Base-by-base conservation (phyloP, 208 protist species). In the Naegleria lovaniensis region DNA sequence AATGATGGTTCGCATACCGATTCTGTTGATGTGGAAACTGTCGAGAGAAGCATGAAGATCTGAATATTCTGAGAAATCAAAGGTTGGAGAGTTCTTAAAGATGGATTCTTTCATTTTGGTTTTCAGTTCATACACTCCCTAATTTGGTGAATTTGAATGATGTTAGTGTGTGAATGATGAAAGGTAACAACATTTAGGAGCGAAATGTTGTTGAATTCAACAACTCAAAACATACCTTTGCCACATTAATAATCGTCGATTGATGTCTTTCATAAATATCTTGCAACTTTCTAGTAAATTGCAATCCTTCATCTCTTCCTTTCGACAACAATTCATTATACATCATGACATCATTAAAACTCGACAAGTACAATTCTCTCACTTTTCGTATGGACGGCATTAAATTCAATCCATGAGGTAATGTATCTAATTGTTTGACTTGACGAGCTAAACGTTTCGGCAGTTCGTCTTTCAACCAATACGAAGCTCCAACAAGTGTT, bases 61-160 rank as follows among this genome's bases (percentile, higher is more conserved):
- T 67, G 55, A 4, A 67, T 67, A 67, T 67, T 38, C 39, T 6
- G 43, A 5, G 2, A 40, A 41, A 40, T 89, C 85, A 51, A 88
- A 6, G n/a, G 15, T 19, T n/a, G 13, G 13, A 25, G 6, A 55
- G 19, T 29, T 36, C 9, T 58, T 58, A 22, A 39, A 88, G 5
- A 88, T 39, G 19, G 85, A 39, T 5, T 88, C 36, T n/a, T 13
- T 36, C 25, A 58, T 19, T 58, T 88, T 43, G 11, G 5, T n/a
- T 39, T 88, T 88, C 19, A 88, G 36, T 88, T 88, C 85, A 1
- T 7, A n/a, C 15, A 88, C 85, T 58, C 85, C 85, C 13, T 48
- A 48, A 48, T 9, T 48, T 7, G n/a, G n/a, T n/a, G n/a, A n/a
- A n/a, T n/a, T n/a, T n/a, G n/a, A n/a, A n/a, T n/a, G n/a, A n/a